These are phyloP conservation scores for Stagonosporopsis rhizophila DNA, from an alignment of 2,329 filamentous ascomycete genomes.

Conservation along the genomic window DNA sequence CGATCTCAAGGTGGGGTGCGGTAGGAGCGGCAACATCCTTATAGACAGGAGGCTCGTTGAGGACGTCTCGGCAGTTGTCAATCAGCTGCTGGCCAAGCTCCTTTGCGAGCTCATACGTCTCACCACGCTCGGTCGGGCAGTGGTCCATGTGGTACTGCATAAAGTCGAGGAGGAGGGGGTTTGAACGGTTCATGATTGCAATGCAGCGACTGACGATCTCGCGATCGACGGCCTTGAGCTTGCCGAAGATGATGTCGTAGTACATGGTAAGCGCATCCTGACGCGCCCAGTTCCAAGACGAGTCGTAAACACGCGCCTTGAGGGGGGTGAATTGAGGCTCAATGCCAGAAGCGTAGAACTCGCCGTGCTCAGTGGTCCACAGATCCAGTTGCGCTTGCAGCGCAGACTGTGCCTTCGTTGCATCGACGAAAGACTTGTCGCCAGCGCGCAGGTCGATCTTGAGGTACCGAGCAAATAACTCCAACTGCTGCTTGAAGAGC, in stretches of 20 bases:
- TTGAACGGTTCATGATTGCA: slow-evolving; percentile 98
- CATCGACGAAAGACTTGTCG: slow-evolving; percentile 87
- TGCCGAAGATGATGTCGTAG: slow-evolving; percentile 98
- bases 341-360: slow-evolving; percentile 94
- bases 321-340: slow-evolving; percentile 91
- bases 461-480: slow-evolving; percentile 91
- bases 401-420: slow-evolving; percentile 83
- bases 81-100: slow-evolving; percentile 91
- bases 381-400: slow-evolving; percentile 93
- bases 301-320: slow-evolving; percentile 96
- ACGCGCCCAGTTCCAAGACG: slow-evolving; percentile 98
- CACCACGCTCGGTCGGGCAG: slow-evolving; percentile 93
- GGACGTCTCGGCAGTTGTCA: slow-evolving; percentile 94
- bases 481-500: slow-evolving; percentile 97
- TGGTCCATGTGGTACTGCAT: slow-evolving; percentile 99
- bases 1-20: slow-evolving; percentile 89
- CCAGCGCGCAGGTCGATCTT: slow-evolving; percentile 97
- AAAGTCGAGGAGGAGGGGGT: slow-evolving; percentile 93
- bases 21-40: slow-evolving; percentile 96
- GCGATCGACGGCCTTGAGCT: slow-evolving; percentile 89
- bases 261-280: slow-evolving; percentile 99
- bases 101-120: slow-evolving; percentile 98
- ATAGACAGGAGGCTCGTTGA: slow-evolving; percentile 84
- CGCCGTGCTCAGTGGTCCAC: slow-evolving; percentile 94
- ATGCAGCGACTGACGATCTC: slow-evolving; percentile 99